A percentile compares a stretch with the other conserved stretches of the same genome.
Evolutionary conservation across 257 asterid species (phyloP).

Genomic region (Petrea volubilis): DNA sequence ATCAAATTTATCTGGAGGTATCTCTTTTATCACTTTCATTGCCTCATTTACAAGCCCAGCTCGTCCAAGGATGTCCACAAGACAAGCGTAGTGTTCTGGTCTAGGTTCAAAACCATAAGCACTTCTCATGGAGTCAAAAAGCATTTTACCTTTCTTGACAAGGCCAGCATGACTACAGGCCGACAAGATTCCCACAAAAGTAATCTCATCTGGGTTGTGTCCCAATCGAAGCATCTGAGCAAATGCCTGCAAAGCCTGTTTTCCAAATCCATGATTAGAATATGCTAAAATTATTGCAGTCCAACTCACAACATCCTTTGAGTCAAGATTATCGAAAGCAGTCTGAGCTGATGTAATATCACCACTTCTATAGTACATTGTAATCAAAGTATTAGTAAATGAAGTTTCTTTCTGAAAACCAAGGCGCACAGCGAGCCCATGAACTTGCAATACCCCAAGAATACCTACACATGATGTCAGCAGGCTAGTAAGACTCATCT

Average conservation of each 20-base stretch:
- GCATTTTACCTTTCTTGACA: slow-evolving; percentile 55
- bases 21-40: slow-evolving; percentile 43
- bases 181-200: slow-evolving; percentile 57
- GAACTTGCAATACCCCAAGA: slow-evolving; percentile 47
- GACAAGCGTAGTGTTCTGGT: slow-evolving; percentile 55
- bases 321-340: slow-evolving; percentile 49
- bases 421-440: slow-evolving; percentile 49
- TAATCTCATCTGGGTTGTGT: slow-evolving; percentile 47
- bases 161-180: slow-evolving; percentile 75
- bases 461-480: slow-evolving; percentile 53
- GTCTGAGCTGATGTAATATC: slow-evolving; percentile 51
- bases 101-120: slow-evolving; percentile 52
- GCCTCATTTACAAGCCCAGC: slow-evolving; percentile 49
- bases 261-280: slow-evolving; percentile 60
- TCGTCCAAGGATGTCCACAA: slow-evolving; percentile 42
- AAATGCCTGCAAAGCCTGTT: slow-evolving; percentile 50
- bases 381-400: slow-evolving; percentile 52
- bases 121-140: slow-evolving; percentile 50
- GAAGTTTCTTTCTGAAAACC: slow-evolving; percentile 53
- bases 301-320: slow-evolving; percentile 62
- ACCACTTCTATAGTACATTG: slow-evolving; percentile 60
- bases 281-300: slow-evolving; percentile 58
- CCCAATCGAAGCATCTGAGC: slow-evolving; percentile 55
- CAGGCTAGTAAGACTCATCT: slow-evolving; percentile 53
- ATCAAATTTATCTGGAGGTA: slow-evolving; percentile 55